Percentiles rank a stretch among this genome's conserved stretches.
These are phyloP conservation scores for Cercophora sp. DNA, from an alignment of 495 filamentous ascomycete species.

Conservation along the genomic window DNA sequence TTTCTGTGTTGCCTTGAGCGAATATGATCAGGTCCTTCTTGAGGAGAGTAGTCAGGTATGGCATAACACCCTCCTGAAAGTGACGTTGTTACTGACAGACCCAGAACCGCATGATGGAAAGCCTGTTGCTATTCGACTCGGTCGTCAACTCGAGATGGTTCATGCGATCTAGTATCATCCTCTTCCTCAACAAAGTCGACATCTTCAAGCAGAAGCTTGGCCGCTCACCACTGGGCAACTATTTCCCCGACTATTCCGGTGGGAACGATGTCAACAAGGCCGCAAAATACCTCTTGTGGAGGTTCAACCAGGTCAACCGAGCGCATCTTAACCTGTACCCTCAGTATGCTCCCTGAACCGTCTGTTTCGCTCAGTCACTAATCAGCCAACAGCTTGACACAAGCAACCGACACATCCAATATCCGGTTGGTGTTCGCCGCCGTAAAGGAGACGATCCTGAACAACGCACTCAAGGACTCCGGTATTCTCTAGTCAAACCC, in stretches of 20 bases:
- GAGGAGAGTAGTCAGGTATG: slow-evolving; percentile 95
- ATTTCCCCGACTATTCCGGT: slow-evolving; percentile 96
- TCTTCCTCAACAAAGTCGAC: slow-evolving; percentile 98
- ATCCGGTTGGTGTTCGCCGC: slow-evolving; percentile 97
- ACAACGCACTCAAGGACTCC: slow-evolving; percentile 96
- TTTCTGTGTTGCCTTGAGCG: slow-evolving; percentile 96
- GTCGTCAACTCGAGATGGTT: slow-evolving; percentile 99
- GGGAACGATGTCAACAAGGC: slow-evolving; percentile 97
- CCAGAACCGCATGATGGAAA: slow-evolving; percentile 99
- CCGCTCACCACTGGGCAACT: slow-evolving; percentile 81
- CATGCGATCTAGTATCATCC: slow-evolving; percentile 95
- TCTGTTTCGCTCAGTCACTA: too few relatives aligned
- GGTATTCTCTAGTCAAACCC: slow-evolving; percentile 91
- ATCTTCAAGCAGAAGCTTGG: slow-evolving; percentile 92
- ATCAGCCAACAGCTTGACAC: slow-evolving; percentile 92
- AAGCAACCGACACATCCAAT: slow-evolving; percentile 98
- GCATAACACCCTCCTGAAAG: too few relatives aligned
- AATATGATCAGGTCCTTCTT: slow-evolving; percentile 94
- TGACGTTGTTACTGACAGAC: too few relatives aligned
- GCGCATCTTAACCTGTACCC: slow-evolving; percentile 95
- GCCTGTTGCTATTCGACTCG: slow-evolving; percentile 93
- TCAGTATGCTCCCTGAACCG: slow-evolving; percentile 77
- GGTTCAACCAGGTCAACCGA: slow-evolving; percentile 97
- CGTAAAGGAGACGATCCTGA: slow-evolving; percentile 97
- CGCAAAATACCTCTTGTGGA: slow-evolving; percentile 95